Base-by-base conservation (phyloP, 352 stramenopile genomes). In the Pythium biforme region DNA sequence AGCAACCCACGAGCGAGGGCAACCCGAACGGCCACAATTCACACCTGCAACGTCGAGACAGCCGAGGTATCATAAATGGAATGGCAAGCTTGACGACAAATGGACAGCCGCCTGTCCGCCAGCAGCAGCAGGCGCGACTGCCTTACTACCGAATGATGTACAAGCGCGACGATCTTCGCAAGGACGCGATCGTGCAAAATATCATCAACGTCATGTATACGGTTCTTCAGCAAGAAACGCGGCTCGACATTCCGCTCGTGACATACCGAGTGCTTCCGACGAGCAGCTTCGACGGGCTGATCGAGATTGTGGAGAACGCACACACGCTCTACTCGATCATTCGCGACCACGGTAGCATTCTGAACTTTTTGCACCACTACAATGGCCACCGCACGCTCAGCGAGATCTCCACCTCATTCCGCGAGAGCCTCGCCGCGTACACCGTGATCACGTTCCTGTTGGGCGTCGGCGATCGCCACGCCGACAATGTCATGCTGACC, bases 381-480 rank as follows among this genome's bases (percentile, higher is more conserved):
- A 94, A 94, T 29, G 82, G 85, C 19, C 81, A 94, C 49, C 81
- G 85, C 31, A 94, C 81, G 33, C 73, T 94, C n/a, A 89, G 81
- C 55, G 85, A 94, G 56, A 94, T 94, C 39, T 92, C 83, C 41
- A 83, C 82, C 20, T 92, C 83, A 7, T 94, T 92, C 51, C 75
- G 85, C 19, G 85, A 98, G 58, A 98, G 86, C 68, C 94, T 98
- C 54, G 98, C 98, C 12, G 97, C 97, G 25, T 99, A 99, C 81
- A 99, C 97, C 29, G 97, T 99, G 37, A 98, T 99, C 55, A 99
- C 97, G 26, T 99, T 99, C 69, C 69, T 99, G 17, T 69, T 99
- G n/a, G 96, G 97, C 29, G 96, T 99, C 49, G 98, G 98, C 25
- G 98, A 99, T 78, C 82, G 98, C 6, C 98, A 99, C 69, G 86